A percentile compares a stretch with the other conserved stretches of the same genome.
These are phyloP conservation scores for Suillus subluteus DNA, from an alignment of 768 basidiomycete species.

Conservation along the genomic window DNA sequence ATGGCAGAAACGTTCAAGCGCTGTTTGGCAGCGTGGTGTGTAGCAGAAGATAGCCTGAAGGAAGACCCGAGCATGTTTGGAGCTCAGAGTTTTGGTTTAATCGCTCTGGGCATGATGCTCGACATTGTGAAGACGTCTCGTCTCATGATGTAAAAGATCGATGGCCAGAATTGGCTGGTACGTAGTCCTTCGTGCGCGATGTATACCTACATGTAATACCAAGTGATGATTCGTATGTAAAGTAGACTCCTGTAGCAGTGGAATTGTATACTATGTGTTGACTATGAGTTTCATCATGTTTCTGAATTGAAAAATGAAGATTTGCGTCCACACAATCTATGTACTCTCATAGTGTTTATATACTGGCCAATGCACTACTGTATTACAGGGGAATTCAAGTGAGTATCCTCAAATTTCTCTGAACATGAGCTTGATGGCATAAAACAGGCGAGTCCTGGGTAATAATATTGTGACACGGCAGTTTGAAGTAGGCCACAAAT, in stretches of 20 bases:
- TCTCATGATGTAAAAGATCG: background rate
- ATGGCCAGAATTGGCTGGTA: background rate
- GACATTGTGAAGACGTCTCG: conserved; percentile 39
- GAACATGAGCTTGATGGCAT: no score
- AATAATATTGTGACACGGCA: no score
- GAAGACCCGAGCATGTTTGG: conserved; percentile 38
- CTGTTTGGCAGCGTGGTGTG: conserved; percentile 49
- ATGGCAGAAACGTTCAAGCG: conserved; percentile 39
- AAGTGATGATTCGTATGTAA: background rate
- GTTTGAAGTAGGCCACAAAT: no score
- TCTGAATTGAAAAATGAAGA: no score
- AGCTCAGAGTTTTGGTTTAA: conserved; percentile 47
- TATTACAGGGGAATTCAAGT: no score
- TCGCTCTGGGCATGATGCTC: conserved; percentile 47
- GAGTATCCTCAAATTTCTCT: no score
- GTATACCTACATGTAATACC: background rate
- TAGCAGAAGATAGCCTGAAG: conserved; percentile 35
- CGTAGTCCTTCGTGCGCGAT: background rate
- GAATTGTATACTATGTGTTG: no score
- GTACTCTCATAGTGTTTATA: no score
- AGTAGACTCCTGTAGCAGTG: background rate
- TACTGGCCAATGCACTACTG: no score
- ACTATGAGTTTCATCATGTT: no score
- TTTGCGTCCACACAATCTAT: no score
- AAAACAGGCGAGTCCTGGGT: no score